Evolutionary conservation across 2,329 filamentous ascomycete species (phyloP).

Genomic region (Trichoderma lentiforme): DNA sequence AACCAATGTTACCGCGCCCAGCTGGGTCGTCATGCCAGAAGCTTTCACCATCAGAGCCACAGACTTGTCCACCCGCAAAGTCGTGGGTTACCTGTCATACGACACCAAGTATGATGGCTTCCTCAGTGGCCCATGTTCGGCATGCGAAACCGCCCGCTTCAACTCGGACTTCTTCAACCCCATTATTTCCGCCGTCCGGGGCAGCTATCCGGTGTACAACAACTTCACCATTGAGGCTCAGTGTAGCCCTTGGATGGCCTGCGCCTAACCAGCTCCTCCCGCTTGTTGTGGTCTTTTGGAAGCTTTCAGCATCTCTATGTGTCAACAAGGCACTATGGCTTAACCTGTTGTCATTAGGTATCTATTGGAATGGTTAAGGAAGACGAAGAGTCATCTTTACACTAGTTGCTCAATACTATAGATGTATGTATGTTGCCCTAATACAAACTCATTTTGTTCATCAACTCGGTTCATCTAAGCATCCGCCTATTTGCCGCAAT

Average conservation of each 20-base stretch:
- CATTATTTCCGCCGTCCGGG: constrained; percentile 37
- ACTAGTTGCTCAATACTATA: constrained; percentile 18
- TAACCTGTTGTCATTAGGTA: constrained; percentile 2
- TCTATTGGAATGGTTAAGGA: constrained; percentile 17
- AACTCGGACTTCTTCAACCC: constrained; percentile 37
- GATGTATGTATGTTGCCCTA: constrained; percentile 18
- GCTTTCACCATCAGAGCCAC: constrained; percentile 35
- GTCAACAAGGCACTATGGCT: not conserved
- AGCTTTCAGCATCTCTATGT: constrained; percentile 18
- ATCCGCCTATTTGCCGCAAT: not conserved
- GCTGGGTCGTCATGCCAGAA: constrained; percentile 41
- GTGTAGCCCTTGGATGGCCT: constrained; percentile 40
- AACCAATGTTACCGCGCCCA: constrained; percentile 28
- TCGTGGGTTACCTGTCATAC: constrained; percentile 36
- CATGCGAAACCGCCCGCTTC: constrained; percentile 36
- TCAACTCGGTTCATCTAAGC: not conserved
- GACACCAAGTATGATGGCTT: constrained; percentile 39
- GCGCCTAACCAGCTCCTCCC: constrained; percentile 21
- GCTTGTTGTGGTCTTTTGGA: not conserved
- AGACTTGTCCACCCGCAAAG: constrained; percentile 32
- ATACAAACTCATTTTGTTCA: constrained; percentile 7
- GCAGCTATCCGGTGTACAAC: constrained; percentile 38
- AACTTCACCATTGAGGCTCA: constrained; percentile 38
- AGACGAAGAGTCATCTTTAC: constrained; percentile 17
- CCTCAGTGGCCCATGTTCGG: constrained; percentile 35